Conservation (phyloP, 2,329 filamentous ascomycete species). For the Achaetomium macrosporum region DNA sequence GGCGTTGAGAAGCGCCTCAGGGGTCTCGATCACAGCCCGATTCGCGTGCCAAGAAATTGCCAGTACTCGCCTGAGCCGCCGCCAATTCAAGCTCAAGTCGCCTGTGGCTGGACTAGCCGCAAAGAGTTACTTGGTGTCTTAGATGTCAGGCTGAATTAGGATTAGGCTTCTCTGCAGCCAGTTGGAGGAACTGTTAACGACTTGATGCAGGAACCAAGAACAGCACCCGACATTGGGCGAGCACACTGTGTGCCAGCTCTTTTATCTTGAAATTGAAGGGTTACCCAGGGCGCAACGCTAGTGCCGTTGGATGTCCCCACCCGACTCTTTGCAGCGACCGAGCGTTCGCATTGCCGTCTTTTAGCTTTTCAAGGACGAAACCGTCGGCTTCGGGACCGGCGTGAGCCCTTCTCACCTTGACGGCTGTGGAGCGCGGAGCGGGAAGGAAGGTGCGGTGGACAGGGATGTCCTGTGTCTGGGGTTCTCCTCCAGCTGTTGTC, state of each 20-base stretch:
- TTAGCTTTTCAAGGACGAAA: background rate
- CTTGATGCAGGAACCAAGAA: slow-evolving; percentile 19
- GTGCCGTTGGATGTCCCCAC: background rate
- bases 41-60: slow-evolving; percentile 24
- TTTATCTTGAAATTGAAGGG: slow-evolving; percentile 13
- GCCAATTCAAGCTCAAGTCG: slow-evolving; percentile 15
- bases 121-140: slow-evolving; percentile 18
- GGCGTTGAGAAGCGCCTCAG: slow-evolving; percentile 21
- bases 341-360: too few relatives aligned
- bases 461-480: background rate
- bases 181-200: slow-evolving; percentile 17
- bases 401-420: background rate
- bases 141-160: slow-evolving; percentile 17
- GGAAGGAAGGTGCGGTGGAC: slow-evolving; percentile 2
- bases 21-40: slow-evolving; percentile 21
- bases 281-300: background rate
- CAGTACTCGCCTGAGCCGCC: slow-evolving; percentile 13
- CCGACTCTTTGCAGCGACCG: too few relatives aligned
- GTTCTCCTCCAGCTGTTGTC: too few relatives aligned
- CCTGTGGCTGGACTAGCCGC: slow-evolving; percentile 16
- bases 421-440: slow-evolving; percentile 2
- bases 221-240: slow-evolving; percentile 16
- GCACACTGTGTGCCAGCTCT: background rate
- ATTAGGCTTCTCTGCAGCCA: slow-evolving; percentile 14
- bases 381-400: background rate